phyloP scores from a whole-genome alignment of 2,329 filamentous ascomycete genomes.

The Zarea fungicola region DNA sequence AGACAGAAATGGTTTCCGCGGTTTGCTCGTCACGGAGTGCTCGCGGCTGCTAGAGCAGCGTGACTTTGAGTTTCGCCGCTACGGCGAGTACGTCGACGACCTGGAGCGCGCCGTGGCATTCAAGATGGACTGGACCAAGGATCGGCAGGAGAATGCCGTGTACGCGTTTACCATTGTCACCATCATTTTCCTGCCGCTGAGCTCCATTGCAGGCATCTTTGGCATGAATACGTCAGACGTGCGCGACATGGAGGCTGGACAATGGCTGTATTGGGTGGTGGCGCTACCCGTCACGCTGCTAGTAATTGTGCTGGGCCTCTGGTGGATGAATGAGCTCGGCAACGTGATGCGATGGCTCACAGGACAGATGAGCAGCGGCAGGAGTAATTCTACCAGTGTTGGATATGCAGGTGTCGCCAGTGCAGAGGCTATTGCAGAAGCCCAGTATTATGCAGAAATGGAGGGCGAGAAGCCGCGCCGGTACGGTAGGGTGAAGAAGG shows the following conservation, averaged over 20 bases:
- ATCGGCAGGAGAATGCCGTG: constrained; percentile 42
- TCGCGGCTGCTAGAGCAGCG: constrained; percentile 32
- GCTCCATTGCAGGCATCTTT: constrained; percentile 43
- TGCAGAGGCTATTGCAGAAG: not conserved
- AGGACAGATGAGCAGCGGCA: constrained; percentile 11
- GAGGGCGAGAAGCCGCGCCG: not conserved
- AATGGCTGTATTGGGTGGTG: constrained; percentile 47
- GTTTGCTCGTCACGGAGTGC: constrained; percentile 36
- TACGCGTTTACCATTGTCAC: constrained; percentile 47
- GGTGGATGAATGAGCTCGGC: constrained; percentile 39
- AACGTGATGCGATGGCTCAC: constrained; percentile 27
- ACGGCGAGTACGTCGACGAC: constrained; percentile 26
- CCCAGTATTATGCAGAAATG: constrained; percentile 3
- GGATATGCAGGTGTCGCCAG: constrained; percentile 5
- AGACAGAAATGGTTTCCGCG: constrained; percentile 32
- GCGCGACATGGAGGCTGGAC: constrained; percentile 41
- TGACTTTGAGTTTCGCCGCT: constrained; percentile 27
- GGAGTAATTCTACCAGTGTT: not conserved
- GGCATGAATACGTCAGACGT: constrained; percentile 50
- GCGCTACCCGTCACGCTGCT: constrained; percentile 41
- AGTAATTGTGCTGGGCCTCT: constrained; percentile 34
- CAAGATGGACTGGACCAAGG: constrained; percentile 36
- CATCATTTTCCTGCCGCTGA: constrained; percentile 43
- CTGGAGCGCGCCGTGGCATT: constrained; percentile 27
- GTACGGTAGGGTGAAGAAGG: not conserved